Evolutionary conservation across 805 yeast species (phyloP).

Genomic region (Grigorovia yakushimaensis): DNA sequence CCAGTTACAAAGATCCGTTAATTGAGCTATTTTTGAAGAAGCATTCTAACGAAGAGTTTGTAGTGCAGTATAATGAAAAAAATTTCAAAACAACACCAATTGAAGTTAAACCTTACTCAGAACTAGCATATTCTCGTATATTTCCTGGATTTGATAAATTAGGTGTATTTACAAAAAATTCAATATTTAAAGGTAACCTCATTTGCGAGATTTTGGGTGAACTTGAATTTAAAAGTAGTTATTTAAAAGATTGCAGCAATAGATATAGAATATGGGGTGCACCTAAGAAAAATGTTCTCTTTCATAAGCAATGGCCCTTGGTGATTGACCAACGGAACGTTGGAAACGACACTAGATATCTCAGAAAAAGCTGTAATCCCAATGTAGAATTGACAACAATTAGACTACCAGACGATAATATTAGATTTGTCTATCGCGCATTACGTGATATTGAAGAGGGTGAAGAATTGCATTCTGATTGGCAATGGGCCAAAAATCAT

Average conservation of each 20-base stretch:
- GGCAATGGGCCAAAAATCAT: conserved; percentile 83
- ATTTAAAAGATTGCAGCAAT: conserved; percentile 56
- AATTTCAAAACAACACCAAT: conserved; percentile 18
- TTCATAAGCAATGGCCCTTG: conserved; percentile 47
- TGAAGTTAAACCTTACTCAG: conserved; percentile 49
- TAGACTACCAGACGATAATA: conserved; percentile 22
- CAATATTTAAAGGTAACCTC: conserved; percentile 38
- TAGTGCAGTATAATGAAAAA: conserved; percentile 15
- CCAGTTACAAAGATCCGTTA: conserved; percentile 35
- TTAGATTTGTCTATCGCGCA: conserved; percentile 52
- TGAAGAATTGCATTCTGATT: conserved; percentile 64
- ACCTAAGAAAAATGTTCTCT: conserved; percentile 48
- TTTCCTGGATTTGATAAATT: conserved; percentile 65
- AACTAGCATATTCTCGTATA: conserved; percentile 44
- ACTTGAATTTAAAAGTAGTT: conserved; percentile 51
- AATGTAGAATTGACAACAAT: conserved; percentile 57
- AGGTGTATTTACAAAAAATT: conserved; percentile 43
- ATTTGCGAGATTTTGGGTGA: conserved; percentile 67
- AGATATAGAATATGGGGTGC: conserved; percentile 72
- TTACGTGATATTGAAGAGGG: conserved; percentile 46
- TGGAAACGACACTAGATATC: conserved; percentile 68
- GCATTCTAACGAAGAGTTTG: conserved; percentile 33
- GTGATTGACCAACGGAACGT: conserved; percentile 79
- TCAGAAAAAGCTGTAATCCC: conserved; percentile 68
- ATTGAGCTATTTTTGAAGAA: conserved; percentile 38